Evolutionary conservation across 2,329 filamentous ascomycete species (phyloP).

Genomic region (Apiospora pterosperma): DNA sequence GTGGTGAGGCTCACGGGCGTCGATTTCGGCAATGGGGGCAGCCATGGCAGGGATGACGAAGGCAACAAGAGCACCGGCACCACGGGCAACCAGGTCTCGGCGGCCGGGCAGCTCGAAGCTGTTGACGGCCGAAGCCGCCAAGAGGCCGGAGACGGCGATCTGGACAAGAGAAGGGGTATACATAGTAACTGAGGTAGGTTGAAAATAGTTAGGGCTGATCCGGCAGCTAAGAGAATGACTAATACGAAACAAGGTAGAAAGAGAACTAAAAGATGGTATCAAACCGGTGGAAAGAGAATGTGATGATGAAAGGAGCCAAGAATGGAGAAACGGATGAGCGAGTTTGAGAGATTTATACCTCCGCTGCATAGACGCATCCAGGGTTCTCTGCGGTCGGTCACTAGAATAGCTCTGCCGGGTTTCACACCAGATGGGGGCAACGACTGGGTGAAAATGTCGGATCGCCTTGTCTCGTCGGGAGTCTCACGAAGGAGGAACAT

Average conservation of each 20-base stretch:
- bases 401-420: background rate
- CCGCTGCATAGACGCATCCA: background rate
- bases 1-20: slow-evolving; percentile 11
- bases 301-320: slow-evolving; percentile 3
- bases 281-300: slow-evolving; percentile 8
- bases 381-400: background rate
- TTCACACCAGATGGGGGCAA: background rate
- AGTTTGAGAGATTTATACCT: slow-evolving; percentile 6
- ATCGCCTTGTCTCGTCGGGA: background rate
- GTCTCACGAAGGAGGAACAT: background rate
- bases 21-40: slow-evolving; percentile 4
- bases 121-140: slow-evolving; percentile 26
- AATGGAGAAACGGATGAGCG: slow-evolving; percentile 1
- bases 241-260: slow-evolving; percentile 15
- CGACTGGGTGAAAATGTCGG: background rate
- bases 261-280: slow-evolving; percentile 10
- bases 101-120: slow-evolving; percentile 21
- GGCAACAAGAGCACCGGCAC: slow-evolving; percentile 23
- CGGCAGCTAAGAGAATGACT: slow-evolving; percentile 24
- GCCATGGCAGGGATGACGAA: slow-evolving; percentile 21
- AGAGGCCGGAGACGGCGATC: slow-evolving; percentile 25
- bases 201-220: slow-evolving; percentile 17
- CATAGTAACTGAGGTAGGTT: slow-evolving; percentile 22
- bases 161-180: slow-evolving; percentile 27
- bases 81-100: slow-evolving; percentile 17